phyloP scores from a whole-genome alignment of 1,139 yeast species.

The Suhomyces coccinellae region DNA sequence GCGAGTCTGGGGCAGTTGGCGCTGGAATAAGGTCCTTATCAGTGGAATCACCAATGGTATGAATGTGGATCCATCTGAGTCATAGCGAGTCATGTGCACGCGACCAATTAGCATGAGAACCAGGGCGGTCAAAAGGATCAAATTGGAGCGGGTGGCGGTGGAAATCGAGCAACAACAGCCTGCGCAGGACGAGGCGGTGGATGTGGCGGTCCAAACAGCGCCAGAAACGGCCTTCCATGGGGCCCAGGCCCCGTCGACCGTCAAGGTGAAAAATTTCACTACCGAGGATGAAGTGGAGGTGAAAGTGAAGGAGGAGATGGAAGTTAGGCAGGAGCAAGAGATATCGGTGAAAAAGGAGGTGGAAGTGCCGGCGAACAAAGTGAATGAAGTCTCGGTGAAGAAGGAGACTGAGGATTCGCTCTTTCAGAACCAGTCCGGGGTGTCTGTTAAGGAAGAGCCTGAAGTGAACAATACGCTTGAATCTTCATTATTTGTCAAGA shows the following conservation, averaged over 20 bases:
- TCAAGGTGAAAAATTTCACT: too few species aligned
- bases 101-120: conserved; percentile 3
- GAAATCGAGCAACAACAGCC: too few species aligned
- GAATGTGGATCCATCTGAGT: conserved; percentile 9
- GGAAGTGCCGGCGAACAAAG: not conserved
- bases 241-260: too few species aligned
- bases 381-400: not conserved
- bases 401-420: too few species aligned
- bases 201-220: too few species aligned
- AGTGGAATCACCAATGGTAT: not conserved
- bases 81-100: conserved; percentile 10
- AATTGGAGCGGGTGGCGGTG: conserved; percentile 1
- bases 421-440: too few species aligned
- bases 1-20: too few species aligned
- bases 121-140: conserved; percentile 3
- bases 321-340: not conserved
- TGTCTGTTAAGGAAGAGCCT: too few species aligned
- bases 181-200: not conserved
- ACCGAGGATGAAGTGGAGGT: too few species aligned
- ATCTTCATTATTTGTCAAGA: too few species aligned
- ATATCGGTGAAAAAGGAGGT: not conserved
- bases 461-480: too few species aligned
- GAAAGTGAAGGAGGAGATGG: not conserved
- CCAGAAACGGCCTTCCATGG: not conserved
- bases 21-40: too few species aligned